Conservation (phyloP, 139 green algal genomes). For the Micractinium sp. region DNA sequence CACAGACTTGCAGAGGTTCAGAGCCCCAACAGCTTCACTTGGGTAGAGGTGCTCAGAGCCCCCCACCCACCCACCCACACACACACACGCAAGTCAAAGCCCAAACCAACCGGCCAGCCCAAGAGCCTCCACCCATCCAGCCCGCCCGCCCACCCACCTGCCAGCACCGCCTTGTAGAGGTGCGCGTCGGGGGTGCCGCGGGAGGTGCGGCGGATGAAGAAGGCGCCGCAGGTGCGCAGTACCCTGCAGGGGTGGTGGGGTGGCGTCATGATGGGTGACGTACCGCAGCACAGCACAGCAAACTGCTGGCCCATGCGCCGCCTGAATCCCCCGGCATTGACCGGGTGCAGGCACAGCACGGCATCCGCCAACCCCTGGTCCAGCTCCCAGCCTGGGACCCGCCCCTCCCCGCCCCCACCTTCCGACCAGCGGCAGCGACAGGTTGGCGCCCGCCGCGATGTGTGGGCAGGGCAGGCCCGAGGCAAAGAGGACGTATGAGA, state of each 20-base stretch:
- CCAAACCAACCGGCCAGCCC: background rate
- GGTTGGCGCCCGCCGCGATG: slow-evolving; percentile 60
- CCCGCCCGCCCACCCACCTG: background rate
- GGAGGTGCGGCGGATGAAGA: slow-evolving; percentile 56
- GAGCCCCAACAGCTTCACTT: too few relatives aligned
- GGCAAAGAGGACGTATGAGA: slow-evolving; percentile 52
- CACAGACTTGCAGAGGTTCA: too few relatives aligned
- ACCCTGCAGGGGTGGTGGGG: slow-evolving; percentile 9
- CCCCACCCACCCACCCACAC: too few relatives aligned
- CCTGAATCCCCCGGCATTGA: too few relatives aligned
- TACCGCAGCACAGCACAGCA: too few relatives aligned
- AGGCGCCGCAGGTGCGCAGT: slow-evolving; percentile 52
- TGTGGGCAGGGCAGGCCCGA: slow-evolving; percentile 46
- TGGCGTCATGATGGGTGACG: too few relatives aligned
- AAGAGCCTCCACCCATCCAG: background rate
- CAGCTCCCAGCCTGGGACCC: too few relatives aligned
- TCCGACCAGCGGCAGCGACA: slow-evolving; percentile 51
- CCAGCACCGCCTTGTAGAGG: slow-evolving; percentile 50
- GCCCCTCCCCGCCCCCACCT: background rate
- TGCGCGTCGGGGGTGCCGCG: slow-evolving; percentile 32
- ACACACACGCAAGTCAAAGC: too few relatives aligned
- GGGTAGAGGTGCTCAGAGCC: too few relatives aligned
- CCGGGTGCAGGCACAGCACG: too few relatives aligned
- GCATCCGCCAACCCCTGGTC: background rate
- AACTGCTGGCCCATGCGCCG: background rate